A percentile compares a stretch with the other conserved stretches of the same genome.
These are phyloP conservation scores for Starmerella gropengiesseri DNA, from an alignment of 805 yeast species.

Conservation along the genomic window DNA sequence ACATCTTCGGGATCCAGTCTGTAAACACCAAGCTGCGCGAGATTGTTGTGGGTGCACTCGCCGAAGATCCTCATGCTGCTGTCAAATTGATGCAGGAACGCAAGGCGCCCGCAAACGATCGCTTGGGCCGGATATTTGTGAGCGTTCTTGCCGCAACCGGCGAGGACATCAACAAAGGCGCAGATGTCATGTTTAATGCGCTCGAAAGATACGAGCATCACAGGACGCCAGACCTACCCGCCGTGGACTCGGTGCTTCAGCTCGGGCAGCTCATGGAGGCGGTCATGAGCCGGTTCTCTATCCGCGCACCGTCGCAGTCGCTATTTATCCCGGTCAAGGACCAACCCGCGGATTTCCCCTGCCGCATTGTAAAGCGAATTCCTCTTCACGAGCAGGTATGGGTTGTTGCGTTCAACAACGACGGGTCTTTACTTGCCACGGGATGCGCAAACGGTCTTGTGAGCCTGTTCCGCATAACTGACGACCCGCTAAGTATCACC, in stretches of 20 bases:
- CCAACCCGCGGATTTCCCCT: background rate
- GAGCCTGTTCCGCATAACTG: background rate
- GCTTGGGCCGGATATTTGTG: background rate
- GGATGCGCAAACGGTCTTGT: background rate
- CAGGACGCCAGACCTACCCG: background rate
- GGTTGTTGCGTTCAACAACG: constrained; percentile 1
- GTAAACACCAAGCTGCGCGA: background rate
- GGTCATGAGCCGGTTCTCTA: background rate
- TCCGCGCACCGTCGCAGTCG: background rate
- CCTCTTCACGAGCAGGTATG: background rate
- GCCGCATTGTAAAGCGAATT: background rate
- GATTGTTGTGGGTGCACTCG: background rate
- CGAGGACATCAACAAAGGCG: background rate
- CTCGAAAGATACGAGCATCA: background rate
- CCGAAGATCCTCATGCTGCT: background rate
- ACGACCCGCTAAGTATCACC: background rate
- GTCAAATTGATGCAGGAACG: background rate
- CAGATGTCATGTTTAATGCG: background rate
- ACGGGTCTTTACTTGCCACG: background rate
- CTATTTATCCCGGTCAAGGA: background rate
- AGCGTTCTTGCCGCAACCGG: background rate
- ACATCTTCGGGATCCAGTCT: background rate
- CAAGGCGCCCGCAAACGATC: background rate
- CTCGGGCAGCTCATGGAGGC: constrained; percentile 3
- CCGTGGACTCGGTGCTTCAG: background rate